These are phyloP conservation scores for Alternaria conjuncta DNA, from an alignment of 2,329 filamentous ascomycete species.

Conservation along the genomic window DNA sequence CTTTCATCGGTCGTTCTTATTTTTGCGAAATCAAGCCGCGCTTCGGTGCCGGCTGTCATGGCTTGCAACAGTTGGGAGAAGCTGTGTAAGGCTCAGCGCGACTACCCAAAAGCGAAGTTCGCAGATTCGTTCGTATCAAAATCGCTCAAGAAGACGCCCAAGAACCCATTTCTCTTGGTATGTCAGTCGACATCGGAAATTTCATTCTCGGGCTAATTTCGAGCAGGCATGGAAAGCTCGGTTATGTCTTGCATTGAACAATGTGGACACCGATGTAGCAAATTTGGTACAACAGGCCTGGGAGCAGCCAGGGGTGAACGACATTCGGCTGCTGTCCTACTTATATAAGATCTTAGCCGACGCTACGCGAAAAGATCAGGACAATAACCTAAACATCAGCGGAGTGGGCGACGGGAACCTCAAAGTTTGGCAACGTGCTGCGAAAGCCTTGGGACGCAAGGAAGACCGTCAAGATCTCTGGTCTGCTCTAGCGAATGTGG, in stretches of 20 bases:
- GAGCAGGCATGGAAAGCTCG: slow-evolving; percentile 43
- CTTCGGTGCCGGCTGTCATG: slow-evolving; percentile 25
- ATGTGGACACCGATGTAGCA: slow-evolving; percentile 13
- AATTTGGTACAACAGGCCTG: slow-evolving; percentile 24
- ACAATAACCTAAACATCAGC: slow-evolving; percentile 3
- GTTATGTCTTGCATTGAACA: slow-evolving; percentile 26
- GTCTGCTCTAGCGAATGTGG: slow-evolving; percentile 33
- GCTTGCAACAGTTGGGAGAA: slow-evolving; percentile 45
- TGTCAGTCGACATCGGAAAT: background rate
- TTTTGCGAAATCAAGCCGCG: background rate
- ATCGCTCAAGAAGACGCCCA: slow-evolving; percentile 44
- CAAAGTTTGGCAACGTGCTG: slow-evolving; percentile 39
- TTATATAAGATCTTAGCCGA: slow-evolving; percentile 34
- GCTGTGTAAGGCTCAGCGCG: slow-evolving; percentile 38
- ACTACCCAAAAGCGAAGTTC: slow-evolving; percentile 44
- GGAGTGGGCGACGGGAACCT: slow-evolving; percentile 29
- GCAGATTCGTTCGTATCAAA: slow-evolving; percentile 42
- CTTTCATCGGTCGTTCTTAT: background rate
- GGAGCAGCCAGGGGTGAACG: slow-evolving; percentile 31
- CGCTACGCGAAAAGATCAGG: slow-evolving; percentile 15
- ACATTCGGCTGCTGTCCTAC: slow-evolving; percentile 35
- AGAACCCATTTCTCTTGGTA: slow-evolving; percentile 46
- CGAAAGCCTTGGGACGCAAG: slow-evolving; percentile 29
- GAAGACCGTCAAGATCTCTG: slow-evolving; percentile 35
- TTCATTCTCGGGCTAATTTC: slow-evolving; percentile 3